Conservation (phyloP, 768 basidiomycete species). For the Pulveroboletus sp. region DNA sequence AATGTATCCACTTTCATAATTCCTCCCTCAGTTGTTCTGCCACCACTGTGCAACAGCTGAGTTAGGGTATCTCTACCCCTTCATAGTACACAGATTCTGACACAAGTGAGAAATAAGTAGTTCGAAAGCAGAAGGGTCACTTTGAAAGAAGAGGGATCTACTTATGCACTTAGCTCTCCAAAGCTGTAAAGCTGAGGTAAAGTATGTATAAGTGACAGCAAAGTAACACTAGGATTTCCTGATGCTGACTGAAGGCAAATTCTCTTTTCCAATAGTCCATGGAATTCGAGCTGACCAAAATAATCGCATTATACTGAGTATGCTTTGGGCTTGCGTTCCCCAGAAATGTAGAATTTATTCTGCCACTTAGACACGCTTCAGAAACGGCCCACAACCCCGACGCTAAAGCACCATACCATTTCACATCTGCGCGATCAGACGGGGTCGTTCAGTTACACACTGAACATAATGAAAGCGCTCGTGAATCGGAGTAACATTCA, state of each 20-base stretch:
- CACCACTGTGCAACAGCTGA: no score
- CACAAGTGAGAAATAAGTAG: no score
- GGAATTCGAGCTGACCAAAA: constrained; percentile 74
- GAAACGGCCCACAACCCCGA: constrained; percentile 71
- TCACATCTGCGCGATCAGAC: constrained; percentile 72
- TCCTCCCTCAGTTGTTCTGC: no score
- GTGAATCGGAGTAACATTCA: not conserved
- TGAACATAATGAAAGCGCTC: constrained; percentile 59
- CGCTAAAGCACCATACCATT: constrained; percentile 60
- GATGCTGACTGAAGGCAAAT: constrained; percentile 78
- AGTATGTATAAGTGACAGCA: no score
- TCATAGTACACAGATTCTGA: no score
- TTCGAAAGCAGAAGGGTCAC: no score
- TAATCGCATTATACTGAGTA: constrained; percentile 82
- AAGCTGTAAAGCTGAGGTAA: no score
- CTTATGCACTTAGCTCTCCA: no score
- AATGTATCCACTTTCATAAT: no score
- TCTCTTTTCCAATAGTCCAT: constrained; percentile 76
- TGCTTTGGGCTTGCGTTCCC: constrained; percentile 21
- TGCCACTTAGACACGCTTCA: constrained; percentile 71
- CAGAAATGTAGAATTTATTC: not conserved
- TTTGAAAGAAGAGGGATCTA: no score
- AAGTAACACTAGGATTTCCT: no score
- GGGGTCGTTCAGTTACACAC: constrained; percentile 82
- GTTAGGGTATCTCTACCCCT: no score